A percentile compares a stretch with the other conserved stretches of the same genome.
phyloP scores from a whole-genome alignment of 805 yeast species.

The Starmerella ratchasimensis region DNA sequence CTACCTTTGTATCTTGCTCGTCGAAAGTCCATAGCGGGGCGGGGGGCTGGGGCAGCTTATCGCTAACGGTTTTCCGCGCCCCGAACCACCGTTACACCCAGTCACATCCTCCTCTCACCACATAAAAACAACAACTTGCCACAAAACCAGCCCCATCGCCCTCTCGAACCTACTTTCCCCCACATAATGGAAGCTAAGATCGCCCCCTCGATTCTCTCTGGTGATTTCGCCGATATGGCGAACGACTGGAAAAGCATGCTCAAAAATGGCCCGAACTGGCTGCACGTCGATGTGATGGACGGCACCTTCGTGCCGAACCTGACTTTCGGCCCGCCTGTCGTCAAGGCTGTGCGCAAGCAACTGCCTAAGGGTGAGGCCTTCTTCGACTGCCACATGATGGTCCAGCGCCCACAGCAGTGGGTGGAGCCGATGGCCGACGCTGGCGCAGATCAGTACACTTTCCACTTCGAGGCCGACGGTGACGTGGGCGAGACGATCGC shows the following conservation, averaged over 20 bases:
- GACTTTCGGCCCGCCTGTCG: constrained; percentile 85
- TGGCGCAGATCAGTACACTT: constrained; percentile 92
- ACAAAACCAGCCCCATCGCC: no score
- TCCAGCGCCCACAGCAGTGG: constrained; percentile 81
- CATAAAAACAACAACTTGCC: no score
- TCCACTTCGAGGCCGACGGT: constrained; percentile 82
- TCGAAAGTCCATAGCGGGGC: no score
- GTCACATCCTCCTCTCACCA: no score
- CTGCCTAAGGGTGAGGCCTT: constrained; percentile 54
- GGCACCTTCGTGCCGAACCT: constrained; percentile 97
- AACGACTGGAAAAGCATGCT: constrained; percentile 74
- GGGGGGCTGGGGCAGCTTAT: no score
- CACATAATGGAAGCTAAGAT: constrained; percentile 27
- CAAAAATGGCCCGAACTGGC: constrained; percentile 83
- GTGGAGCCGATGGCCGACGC: constrained; percentile 80
- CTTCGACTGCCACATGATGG: constrained; percentile 99
- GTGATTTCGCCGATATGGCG: constrained; percentile 77
- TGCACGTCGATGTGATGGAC: constrained; percentile 97
- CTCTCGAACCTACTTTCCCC: no score
- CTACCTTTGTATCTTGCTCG: no score
- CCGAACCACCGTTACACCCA: no score
- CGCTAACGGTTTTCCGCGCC: no score
- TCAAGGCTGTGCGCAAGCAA: constrained; percentile 57
- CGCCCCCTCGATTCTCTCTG: constrained; percentile 90
- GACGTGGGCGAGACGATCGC: constrained; percentile 59